Evolutionary conservation across 257 asterid genomes (phyloP), one percentile per base, ranked within the genome.

Genomic region (Mitragyna speciosa): DNA sequence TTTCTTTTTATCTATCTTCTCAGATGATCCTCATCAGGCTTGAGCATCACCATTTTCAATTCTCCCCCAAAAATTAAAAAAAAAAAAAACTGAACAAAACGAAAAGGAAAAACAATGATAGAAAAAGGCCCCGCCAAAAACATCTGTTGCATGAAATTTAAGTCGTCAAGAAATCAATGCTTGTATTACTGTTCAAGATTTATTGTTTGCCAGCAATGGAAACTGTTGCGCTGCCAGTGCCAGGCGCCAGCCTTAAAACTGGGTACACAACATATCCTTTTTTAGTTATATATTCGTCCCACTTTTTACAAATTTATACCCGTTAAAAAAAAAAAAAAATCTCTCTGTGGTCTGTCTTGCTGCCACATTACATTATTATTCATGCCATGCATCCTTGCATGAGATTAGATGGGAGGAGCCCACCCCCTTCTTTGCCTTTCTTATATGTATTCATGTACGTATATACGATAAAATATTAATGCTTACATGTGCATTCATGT

Each of bases 181-280:
- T 19, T 2, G 48, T 36, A 28, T 20, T 64, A 79, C 79, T 67
- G 4, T 72, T 59, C 77, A 24, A 81, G 90, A 86, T 83, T 87
- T 85, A 72, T 59, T 72, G 49, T 79, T 78, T 81, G 85, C 84
- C 79, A 83, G 83, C 87, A 87, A 83, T 69, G 76, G 90, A 79
- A 87, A 81, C 82, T 85, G 86, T 83, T 73, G 63, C 83, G 10
- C 20, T 30, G 64, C 45, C 76, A 28, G 43, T 30, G 64, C 26
- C 76, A 28, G 43, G 45, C 82, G 86, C 80, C 82, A 87, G 78
- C 84, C 79, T 36, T 69, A 31, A 59, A 80, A 81, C 71, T 74
- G 73, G 68, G 85, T 80, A 75, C 71, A 20, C 75, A 51, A 22
- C 66, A 22, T 24, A 24, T 72, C 10, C 26, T 11, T 67, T 15